A percentile compares a stretch with the other conserved stretches of the same genome.
Evolutionary conservation across 192 early-diverging fungal species (phyloP).

Genomic region (Diversispora eburnea): DNA sequence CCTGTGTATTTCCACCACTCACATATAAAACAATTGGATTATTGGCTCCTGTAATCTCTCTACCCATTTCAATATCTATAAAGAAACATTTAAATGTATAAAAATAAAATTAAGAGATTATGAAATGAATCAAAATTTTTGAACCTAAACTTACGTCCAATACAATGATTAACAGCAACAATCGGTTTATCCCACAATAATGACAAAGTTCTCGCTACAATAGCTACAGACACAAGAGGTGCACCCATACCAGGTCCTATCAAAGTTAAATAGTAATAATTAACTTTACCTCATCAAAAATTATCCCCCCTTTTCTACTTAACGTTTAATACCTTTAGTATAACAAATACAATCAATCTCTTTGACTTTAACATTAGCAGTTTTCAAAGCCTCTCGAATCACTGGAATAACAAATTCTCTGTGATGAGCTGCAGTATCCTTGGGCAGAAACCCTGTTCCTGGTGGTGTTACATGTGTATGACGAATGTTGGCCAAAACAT

Average conservation of each 20-base stretch:
- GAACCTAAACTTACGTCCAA: conserved; percentile 65
- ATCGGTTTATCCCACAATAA: conserved; percentile 90
- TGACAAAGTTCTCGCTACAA: conserved; percentile 89
- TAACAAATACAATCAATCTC: conserved; percentile 93
- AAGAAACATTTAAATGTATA: background rate
- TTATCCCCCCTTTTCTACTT: background rate
- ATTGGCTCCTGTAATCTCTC: conserved; percentile 89
- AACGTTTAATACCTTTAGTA: conserved; percentile 67
- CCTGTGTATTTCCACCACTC: conserved; percentile 97
- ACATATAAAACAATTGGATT: conserved; percentile 98
- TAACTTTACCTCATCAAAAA: background rate
- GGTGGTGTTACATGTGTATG: conserved; percentile 96
- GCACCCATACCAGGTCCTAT: conserved; percentile 96
- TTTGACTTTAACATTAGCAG: conserved; percentile 65
- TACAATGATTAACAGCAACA: conserved; percentile 96
- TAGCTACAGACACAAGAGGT: conserved; percentile 85
- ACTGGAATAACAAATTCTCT: conserved; percentile 70
- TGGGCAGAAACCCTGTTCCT: conserved; percentile 92
- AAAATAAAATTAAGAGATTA: background rate
- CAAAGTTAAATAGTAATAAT: background rate
- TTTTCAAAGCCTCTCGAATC: conserved; percentile 69
- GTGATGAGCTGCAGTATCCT: conserved; percentile 93
- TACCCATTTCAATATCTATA: conserved; percentile 95
- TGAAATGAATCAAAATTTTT: background rate
- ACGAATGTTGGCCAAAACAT: conserved; percentile 83